These are phyloP conservation scores for Cucurbita pepo DNA, from an alignment of 306 rosid genomes.

Conservation along the genomic window DNA sequence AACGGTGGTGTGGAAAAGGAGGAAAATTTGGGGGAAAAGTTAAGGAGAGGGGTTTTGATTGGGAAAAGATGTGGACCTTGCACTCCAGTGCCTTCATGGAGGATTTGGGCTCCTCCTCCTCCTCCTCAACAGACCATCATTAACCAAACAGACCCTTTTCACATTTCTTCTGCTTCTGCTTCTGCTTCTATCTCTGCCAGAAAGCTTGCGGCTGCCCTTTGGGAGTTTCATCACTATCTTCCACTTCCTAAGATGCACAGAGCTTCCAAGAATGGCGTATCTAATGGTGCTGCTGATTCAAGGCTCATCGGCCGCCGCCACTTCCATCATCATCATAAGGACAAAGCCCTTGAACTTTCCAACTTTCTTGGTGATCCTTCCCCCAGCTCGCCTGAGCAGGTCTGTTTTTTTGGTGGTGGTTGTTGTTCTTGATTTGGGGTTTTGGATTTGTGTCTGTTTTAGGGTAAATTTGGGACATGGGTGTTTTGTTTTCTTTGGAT, in stretches of 20 bases:
- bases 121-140: conserved; percentile 20
- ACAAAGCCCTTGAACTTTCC: conserved; percentile 38
- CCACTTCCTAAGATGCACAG: conserved; percentile 57
- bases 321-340: conserved; percentile 33
- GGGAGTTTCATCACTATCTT: conserved; percentile 28
- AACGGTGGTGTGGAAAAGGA: conserved; percentile 42
- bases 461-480: not conserved
- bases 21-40: conserved; percentile 53
- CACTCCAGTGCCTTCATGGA: conserved; percentile 59
- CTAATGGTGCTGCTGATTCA: conserved; percentile 18
- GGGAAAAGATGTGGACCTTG: conserved; percentile 46
- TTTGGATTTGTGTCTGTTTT: not conserved
- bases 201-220: conserved; percentile 72
- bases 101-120: conserved; percentile 17
- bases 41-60: conserved; percentile 27
- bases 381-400: conserved; percentile 74
- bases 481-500: not conserved
- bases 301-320: conserved; percentile 33
- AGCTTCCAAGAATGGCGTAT: conserved; percentile 15
- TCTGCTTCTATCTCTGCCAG: conserved; percentile 29
- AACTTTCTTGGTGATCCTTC: conserved; percentile 47
- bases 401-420: conserved; percentile 4
- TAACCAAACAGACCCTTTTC: not conserved
- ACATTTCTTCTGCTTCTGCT: not conserved
- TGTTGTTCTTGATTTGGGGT: not conserved